Conservation (phyloP, 306 rosid genomes). For the Cicer bijugum region DNA sequence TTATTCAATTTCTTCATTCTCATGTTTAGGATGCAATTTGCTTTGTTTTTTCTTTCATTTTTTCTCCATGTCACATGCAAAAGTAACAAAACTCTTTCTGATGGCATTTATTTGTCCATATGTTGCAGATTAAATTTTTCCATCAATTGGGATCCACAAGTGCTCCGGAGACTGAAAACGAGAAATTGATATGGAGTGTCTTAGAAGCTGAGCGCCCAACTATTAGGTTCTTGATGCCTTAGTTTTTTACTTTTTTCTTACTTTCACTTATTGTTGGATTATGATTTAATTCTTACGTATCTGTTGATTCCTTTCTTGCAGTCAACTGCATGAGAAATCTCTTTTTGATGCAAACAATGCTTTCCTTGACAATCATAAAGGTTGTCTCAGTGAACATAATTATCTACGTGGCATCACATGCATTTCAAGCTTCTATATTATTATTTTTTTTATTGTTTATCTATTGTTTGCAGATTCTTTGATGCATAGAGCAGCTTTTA, state of each 20-base stretch:
- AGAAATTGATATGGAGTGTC: constrained; percentile 87
- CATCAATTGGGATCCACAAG: constrained; percentile 72
- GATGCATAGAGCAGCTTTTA: constrained; percentile 87
- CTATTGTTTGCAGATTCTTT: constrained; percentile 71
- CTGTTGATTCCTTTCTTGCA: constrained; percentile 48
- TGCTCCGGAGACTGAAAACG: constrained; percentile 70
- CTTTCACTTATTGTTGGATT: constrained; percentile 15
- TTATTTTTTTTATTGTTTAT: constrained; percentile 21
- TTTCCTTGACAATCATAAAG: constrained; percentile 84
- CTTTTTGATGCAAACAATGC: constrained; percentile 72
- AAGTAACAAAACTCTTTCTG: constrained; percentile 3
- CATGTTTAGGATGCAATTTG: constrained; percentile 11
- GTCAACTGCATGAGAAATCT: constrained; percentile 80
- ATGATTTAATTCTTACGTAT: constrained; percentile 33
- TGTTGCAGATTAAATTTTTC: constrained; percentile 84
- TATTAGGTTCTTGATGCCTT: constrained; percentile 63
- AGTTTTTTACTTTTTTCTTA: background rate
- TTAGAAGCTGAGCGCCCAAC: constrained; percentile 85
- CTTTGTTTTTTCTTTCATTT: background rate
- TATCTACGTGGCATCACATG: constrained; percentile 1
- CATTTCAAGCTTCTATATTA: constrained; percentile 32
- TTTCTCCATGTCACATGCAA: background rate
- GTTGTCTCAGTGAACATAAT: constrained; percentile 45
- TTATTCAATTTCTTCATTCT: constrained; percentile 27
- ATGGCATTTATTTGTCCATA: constrained; percentile 43